Evolutionary conservation across 1,139 yeast genomes (phyloP), one percentile per base, ranked within the genome.

Genomic region (Nakaseomyces nivariensis): DNA sequence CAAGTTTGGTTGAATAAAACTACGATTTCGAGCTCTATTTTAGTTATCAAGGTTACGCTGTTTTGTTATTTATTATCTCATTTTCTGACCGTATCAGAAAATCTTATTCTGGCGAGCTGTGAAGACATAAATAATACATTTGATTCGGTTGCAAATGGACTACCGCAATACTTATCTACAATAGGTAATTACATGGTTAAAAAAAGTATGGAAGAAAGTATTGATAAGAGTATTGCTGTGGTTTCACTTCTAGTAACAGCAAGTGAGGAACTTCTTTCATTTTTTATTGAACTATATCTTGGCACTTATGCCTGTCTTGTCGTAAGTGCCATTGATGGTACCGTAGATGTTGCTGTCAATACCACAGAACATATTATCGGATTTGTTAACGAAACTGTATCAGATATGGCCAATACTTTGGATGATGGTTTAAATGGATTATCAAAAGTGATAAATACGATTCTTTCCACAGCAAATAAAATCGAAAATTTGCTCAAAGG

Each of bases 241-340:
- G 49, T 79, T 34, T 61, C 71, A 2, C 54, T 81, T 37, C 57
- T 78, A 13, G 63, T 86, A 0, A 73, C 78, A 0, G 82, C 82
- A 0, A 69, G 82, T 11, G 82, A 85, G 57, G 73, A 76, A 45
- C 56, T 89, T 37, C 64, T 86, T 0, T 60, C 79, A 9, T 89
- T 92, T 61, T 72, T 80, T 26, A 67, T 92, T 17, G 89, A 87
- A 42, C 60, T 90, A 54, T 76, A 85, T 48, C 67, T 89, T 7
- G 97, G 97, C 0, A 90, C 97, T 0, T 86, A 85, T 66, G 81
- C 86, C 0, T 92, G 98, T 67, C 70, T 92, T 26, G 66, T 88
- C 6, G 79, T 85, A 0, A 82, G 94, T 5, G 77, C 90, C 0
- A 71, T 89, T 7, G 81, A 79, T 56, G 87, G 92, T 2, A 75